Evolutionary conservation across 768 basidiomycete genomes (phyloP), one percentile per base, ranked within the genome.

Genomic region (Leucosporidium creatinivorum): DNA sequence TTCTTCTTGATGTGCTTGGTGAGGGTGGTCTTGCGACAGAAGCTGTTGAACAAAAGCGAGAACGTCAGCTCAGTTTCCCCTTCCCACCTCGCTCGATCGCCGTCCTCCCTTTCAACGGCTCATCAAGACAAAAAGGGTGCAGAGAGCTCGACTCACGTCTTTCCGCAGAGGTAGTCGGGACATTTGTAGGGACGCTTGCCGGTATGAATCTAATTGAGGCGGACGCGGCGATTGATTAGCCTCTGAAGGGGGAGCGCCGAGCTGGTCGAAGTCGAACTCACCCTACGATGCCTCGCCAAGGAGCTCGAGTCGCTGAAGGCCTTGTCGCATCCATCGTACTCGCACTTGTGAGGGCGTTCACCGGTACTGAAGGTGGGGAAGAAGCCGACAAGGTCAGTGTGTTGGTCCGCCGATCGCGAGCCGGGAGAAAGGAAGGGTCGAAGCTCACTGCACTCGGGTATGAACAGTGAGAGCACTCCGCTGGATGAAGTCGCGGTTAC

Each of bases 401-500:
- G 9, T 9, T 9, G 50, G 21, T 17, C 9, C 23, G 23, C 17
- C 50, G 50, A 50, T 23, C 50, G 25, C 25, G 9, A 26, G 9
- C 50, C 4, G 18, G 7, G 18, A 6, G 19, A 50, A n/a, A 6
- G 49, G n/a, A 19, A n/a, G n/a, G 50, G 25, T 51, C 5, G 50
- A 26, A 51, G 33, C 50, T 51, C 25, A 51, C 50, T 94, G 91
- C 4, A 91, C 89, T 26, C 91, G 86, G 61, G 83, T 81, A 77
- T 94, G 91, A 3, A 94, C 91, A 68, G 89, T 89, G 66, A 94
- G 81, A 33, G 91, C 91, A 25, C 91, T 92, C 62, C 89, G 86
- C 89, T 94, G 77, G 57, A 67, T 68, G 65, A 69, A 73, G 78
- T 80, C 79, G 77, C 51, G 73, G 6, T 62, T 44, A 51, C 75